phyloP scores from a whole-genome alignment of 73 alveolate species.

The Symbiodinium natans region DNA sequence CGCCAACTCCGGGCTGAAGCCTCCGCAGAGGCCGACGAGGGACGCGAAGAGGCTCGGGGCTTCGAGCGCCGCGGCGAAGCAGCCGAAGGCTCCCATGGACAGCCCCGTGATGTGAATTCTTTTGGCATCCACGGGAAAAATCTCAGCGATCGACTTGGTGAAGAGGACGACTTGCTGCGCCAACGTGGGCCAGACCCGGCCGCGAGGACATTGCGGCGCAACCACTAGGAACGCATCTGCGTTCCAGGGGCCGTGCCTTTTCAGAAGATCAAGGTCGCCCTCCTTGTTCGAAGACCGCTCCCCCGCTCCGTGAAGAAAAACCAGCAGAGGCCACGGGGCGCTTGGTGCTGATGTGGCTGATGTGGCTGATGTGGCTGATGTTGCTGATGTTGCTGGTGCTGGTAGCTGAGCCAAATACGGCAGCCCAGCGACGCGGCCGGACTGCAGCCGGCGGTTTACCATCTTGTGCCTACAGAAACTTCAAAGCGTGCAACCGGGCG shows the following conservation, averaged over 20 bases:
- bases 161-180: background rate
- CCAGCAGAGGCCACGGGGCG: background rate
- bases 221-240: background rate
- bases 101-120: background rate
- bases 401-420: background rate
- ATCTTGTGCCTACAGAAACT: no score
- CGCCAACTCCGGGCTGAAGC: background rate
- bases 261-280: background rate
- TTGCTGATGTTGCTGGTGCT: background rate
- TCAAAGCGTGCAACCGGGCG: no score
- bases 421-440: background rate
- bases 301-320: background rate
- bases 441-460: no score
- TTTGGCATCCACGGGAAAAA: background rate
- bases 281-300: background rate
- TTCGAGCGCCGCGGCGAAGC: background rate
- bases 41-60: background rate
- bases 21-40: background rate
- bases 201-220: background rate
- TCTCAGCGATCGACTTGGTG: background rate
- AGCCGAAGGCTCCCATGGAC: background rate
- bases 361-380: no score
- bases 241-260: background rate
- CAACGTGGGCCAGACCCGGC: background rate
- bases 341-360: no score